phyloP scores from a whole-genome alignment of 2,329 filamentous ascomycete species.

The Thermoascus crustaceus region DNA sequence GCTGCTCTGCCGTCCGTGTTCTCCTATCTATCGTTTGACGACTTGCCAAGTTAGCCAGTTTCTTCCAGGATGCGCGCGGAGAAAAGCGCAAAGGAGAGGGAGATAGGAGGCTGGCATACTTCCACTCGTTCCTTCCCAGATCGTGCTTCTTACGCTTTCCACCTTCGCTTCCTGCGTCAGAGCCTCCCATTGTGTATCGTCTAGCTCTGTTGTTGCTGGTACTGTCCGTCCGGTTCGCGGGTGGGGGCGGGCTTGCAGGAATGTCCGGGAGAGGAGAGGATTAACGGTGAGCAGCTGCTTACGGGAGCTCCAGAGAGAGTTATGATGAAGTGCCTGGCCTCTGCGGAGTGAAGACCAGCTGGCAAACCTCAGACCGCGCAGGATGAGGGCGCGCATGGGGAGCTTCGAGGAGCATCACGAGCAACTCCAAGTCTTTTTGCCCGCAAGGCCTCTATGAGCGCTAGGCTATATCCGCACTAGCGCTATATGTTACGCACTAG shows the following conservation, averaged over 20 bases:
- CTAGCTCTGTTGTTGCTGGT: no score
- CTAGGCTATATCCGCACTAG: neutral
- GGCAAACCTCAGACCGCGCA: neutral
- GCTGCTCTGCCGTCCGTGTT: slow-evolving; percentile 42
- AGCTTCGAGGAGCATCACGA: neutral
- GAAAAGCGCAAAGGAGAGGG: slow-evolving; percentile 7
- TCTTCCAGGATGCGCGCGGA: no score
- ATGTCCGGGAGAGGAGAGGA: neutral
- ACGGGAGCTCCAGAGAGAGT: no score
- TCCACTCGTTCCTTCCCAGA: slow-evolving; percentile 59
- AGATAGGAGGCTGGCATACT: slow-evolving; percentile 40
- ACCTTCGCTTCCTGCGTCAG: slow-evolving; percentile 24
- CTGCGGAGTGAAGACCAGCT: slow-evolving; percentile 1
- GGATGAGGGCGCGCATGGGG: slow-evolving; percentile 2
- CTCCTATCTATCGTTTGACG: slow-evolving; percentile 46
- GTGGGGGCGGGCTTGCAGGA: neutral
- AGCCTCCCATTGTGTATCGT: no score
- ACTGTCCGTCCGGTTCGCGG: neutral
- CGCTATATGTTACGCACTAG: neutral
- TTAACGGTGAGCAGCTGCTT: no score
- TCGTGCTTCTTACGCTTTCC: slow-evolving; percentile 53
- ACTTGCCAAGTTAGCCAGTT: slow-evolving; percentile 45
- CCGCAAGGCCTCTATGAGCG: neutral
- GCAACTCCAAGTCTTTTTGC: no score
- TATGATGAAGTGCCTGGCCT: no score